A percentile compares a stretch with the other conserved stretches of the same genome.
Evolutionary conservation across 192 early-diverging fungal species (phyloP).

Genomic region (Funneliformis geosporum): DNA sequence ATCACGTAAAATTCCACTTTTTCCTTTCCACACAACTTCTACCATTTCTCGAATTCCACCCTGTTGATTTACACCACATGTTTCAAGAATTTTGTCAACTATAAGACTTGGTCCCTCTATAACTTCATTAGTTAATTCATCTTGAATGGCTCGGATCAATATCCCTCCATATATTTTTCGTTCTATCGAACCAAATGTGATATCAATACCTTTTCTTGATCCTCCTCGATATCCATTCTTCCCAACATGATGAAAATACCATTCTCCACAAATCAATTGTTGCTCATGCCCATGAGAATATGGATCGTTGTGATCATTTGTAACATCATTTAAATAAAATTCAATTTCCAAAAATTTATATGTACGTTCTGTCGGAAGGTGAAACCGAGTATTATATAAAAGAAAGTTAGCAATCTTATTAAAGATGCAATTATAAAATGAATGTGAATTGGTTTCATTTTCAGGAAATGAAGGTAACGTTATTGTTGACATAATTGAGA

Average conservation of each 20-base stretch:
- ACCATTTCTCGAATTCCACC: constrained; percentile 22
- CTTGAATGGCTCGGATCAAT: constrained; percentile 37
- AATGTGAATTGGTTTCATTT: constrained; percentile 1
- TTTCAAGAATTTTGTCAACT: constrained; percentile 36
- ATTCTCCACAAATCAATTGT: constrained; percentile 36
- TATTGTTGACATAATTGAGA: neutral
- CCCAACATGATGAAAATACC: constrained; percentile 39
- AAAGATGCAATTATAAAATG: neutral
- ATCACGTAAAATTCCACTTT: constrained; percentile 15
- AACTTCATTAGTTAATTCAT: constrained; percentile 32
- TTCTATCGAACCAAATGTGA: constrained; percentile 35
- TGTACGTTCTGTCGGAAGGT: constrained; percentile 32
- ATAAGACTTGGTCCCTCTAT: constrained; percentile 42
- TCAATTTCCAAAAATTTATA: constrained; percentile 38
- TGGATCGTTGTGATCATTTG: constrained; percentile 31
- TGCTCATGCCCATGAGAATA: constrained; percentile 37
- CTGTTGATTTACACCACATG: constrained; percentile 2
- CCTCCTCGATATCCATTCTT: constrained; percentile 39
- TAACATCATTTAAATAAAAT: constrained; percentile 39
- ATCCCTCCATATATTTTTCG: constrained; percentile 39
- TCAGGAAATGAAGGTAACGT: neutral
- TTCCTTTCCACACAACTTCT: constrained; percentile 17
- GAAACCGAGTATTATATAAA: constrained; percentile 31
- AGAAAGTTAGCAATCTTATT: constrained; percentile 33
- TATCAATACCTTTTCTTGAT: constrained; percentile 38